Percentiles rank a stretch among this genome's conserved stretches.
Conservation (phyloP, 352 stramenopile species). For the Pilasporangium apinafurcum region DNA sequence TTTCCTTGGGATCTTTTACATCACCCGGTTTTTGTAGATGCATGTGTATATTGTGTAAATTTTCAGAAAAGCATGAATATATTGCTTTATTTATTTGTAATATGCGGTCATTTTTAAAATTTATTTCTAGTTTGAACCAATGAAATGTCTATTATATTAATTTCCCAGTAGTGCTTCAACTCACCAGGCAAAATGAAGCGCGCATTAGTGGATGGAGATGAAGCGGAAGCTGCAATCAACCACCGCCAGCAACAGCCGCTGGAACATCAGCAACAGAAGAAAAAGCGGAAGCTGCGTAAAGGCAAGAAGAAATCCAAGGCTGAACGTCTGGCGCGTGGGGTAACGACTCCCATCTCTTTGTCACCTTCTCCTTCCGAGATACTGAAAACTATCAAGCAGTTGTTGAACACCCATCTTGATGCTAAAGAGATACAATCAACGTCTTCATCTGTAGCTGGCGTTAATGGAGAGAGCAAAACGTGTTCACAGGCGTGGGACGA, state of each 20-base stretch:
- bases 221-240: too few species aligned
- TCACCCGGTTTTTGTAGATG: not conserved
- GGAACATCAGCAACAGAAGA: not conserved
- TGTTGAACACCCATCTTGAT: conserved; percentile 1
- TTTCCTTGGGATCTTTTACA: not conserved
- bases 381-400: not conserved
- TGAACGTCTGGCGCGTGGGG: conserved; percentile 8
- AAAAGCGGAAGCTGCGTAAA: conserved; percentile 17
- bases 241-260: not conserved
- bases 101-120: conserved; percentile 5
- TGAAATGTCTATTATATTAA: conserved; percentile 6
- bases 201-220: not conserved
- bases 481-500: conserved; percentile 39
- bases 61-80: conserved; percentile 1
- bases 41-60: conserved; percentile 2
- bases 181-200: not conserved
- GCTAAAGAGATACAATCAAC: too few species aligned
- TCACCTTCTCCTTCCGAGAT: not conserved
- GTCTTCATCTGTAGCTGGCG: too few species aligned
- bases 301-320: conserved; percentile 29
- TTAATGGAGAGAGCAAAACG: too few species aligned
- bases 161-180: conserved; percentile 1
- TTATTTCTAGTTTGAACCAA: too few species aligned
- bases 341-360: not conserved
- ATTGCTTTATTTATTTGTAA: not conserved